Evolutionary conservation across 2,329 filamentous ascomycete species (phyloP).

Genomic region (Stachybotrys echinatus): DNA sequence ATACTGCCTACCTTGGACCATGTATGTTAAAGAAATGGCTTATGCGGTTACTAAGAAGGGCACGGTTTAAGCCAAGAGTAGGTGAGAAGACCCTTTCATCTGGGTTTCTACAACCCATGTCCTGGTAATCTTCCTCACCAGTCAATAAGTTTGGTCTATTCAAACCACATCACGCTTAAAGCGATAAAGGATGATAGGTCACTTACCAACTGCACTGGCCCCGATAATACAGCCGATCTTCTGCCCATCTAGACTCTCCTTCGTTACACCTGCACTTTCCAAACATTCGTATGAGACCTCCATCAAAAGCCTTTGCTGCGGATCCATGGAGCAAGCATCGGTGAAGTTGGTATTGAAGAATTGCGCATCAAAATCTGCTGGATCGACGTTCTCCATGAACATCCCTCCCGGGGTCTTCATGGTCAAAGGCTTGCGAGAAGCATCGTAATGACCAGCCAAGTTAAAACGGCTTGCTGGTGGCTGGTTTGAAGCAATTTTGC

Average conservation of each 20-base stretch:
- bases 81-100: conserved; percentile 33
- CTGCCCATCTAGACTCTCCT: conserved; percentile 21
- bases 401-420: conserved; percentile 28
- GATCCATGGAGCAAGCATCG: conserved; percentile 30
- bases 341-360: conserved; percentile 9
- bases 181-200: no score
- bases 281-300: conserved; percentile 35
- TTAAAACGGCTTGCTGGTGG: conserved; percentile 29
- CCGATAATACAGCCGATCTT: conserved; percentile 34
- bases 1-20: conserved; percentile 23
- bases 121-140: conserved; percentile 26
- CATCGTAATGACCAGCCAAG: conserved; percentile 28
- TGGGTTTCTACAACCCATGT: conserved; percentile 29
- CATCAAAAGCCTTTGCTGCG: conserved; percentile 34
- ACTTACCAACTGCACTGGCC: conserved; percentile 31
- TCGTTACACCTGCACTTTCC: conserved; percentile 29
- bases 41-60: conserved; percentile 39
- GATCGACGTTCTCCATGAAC: conserved; percentile 25
- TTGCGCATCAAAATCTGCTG: conserved; percentile 9
- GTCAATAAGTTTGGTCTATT: no score
- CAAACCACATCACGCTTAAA: no score
- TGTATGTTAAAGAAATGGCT: conserved; percentile 41
- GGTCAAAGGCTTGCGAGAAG: conserved; percentile 25
- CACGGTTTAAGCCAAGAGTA: conserved; percentile 34
- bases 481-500: conserved; percentile 21